Evolutionary conservation across 345 rosid species (phyloP), one percentile per base, ranked within the genome.

Genomic region (Dimocarpus longan): DNA sequence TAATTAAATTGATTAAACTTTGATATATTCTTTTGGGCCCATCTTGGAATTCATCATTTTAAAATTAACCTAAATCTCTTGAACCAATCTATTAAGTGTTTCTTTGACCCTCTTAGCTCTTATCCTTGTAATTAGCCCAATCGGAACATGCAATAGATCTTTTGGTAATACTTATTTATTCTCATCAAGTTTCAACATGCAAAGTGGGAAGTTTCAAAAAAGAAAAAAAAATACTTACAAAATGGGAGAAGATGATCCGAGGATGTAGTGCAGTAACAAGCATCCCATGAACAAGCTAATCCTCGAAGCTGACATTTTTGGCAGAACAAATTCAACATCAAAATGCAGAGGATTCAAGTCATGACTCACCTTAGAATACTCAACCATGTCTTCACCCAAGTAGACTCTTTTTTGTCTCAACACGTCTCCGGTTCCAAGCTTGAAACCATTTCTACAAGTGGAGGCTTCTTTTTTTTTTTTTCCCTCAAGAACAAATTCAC

Each of bases 181-280:
- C 28, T 26, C 28, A 26, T 26, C 28, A 26, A 26, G 28, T 26
- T 26, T 26, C 28, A 26, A 26, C 28, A 26, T 26, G 1, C 28
- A 26, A 26, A 26, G 1, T 26, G 28, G 28, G 28, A 26, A 26
- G 28, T 26, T 26, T 26, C 28, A 26, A 26, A 26, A 26, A 26
- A 26, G 1, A 26, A 26, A 26, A 26, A 26, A 26, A 1, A 0
- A 26, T n/a, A 26, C 28, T 26, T 26, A 26, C 28, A 26, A 26
- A 26, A 26, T 26, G 28, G 28, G 28, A 26, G 28, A 0, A 85
- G 82, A 94, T 93, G 15, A 91, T 93, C 63, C 86, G 87, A 46
- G 97, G 98, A 85, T 94, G 93, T 66, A 96, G 79, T 3, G 97
- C 78, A 72, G 97, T 97, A 19, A 92, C 93, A 71, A 96, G 95